A percentile compares a stretch with the other conserved stretches of the same genome.
Evolutionary conservation across 495 filamentous ascomycete genomes (phyloP).

Genomic region (Pseudoneurospora amorphoporcata): DNA sequence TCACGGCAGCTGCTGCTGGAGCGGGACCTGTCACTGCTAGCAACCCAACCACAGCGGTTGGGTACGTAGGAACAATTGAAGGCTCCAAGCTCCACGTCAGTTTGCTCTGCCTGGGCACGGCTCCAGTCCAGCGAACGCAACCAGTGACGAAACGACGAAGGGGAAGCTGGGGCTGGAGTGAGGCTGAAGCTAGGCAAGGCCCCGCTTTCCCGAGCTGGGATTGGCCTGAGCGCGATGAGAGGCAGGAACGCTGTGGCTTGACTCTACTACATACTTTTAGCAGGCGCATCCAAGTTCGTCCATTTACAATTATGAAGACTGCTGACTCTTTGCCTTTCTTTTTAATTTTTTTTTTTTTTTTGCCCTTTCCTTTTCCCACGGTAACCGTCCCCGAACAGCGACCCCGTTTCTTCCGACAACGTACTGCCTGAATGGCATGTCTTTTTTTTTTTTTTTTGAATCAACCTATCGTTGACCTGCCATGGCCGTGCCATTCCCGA

Average conservation of each 20-base stretch:
- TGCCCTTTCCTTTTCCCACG: background rate
- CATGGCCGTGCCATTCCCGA: background rate
- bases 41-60: background rate
- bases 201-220: background rate
- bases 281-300: background rate
- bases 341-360: no score
- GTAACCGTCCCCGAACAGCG: background rate
- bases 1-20: background rate
- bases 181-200: constrained; percentile 1
- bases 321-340: background rate
- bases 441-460: background rate
- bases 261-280: background rate
- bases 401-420: background rate
- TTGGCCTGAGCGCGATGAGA: background rate
- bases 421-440: background rate
- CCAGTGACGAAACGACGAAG: background rate
- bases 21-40: background rate
- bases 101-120: constrained; percentile 11
- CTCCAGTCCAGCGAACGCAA: background rate
- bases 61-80: background rate
- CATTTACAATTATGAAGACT: background rate
- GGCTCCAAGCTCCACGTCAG: constrained; percentile 13
- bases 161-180: background rate
- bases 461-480: background rate
- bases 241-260: background rate